Percentiles rank a stretch among this genome's conserved stretches.
phyloP scores from a whole-genome alignment of 202 grass and related monocot genomes.

The Elaeis oleifera region DNA sequence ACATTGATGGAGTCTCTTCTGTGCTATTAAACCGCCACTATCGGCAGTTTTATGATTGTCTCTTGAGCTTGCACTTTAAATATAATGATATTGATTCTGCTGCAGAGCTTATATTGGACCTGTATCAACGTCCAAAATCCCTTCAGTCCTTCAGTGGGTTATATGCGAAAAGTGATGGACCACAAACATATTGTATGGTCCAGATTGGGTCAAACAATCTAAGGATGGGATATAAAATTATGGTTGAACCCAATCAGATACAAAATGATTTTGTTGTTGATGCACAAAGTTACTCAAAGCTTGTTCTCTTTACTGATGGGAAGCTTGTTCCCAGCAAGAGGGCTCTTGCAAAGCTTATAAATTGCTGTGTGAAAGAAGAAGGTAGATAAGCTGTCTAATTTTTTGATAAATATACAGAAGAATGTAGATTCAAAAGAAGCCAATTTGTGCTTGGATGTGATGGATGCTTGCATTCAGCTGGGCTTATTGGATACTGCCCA shows the following conservation, averaged over 20 bases:
- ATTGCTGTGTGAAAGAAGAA: conserved; percentile 57
- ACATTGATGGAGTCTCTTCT: conserved; percentile 33
- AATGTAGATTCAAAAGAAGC: conserved; percentile 9
- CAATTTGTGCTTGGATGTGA: conserved; percentile 38
- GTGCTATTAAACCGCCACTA: conserved; percentile 37
- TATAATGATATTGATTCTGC: conserved; percentile 70
- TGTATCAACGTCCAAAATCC: conserved; percentile 41
- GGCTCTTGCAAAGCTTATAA: conserved; percentile 67
- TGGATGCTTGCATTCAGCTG: conserved; percentile 61
- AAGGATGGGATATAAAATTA: conserved; percentile 54
- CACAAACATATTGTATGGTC: conserved; percentile 41
- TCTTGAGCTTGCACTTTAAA: conserved; percentile 73
- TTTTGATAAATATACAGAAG: conserved; percentile 45
- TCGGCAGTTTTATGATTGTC: conserved; percentile 58
- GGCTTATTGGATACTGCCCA: conserved; percentile 68
- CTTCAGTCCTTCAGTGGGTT: conserved; percentile 4
- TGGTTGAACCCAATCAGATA: conserved; percentile 46
- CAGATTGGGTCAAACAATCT: conserved; percentile 71
- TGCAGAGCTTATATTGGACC: conserved; percentile 46
- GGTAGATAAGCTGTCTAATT: conserved; percentile 36
- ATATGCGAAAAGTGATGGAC: conserved; percentile 11
- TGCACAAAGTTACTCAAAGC: conserved; percentile 19
- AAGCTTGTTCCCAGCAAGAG: conserved; percentile 50
- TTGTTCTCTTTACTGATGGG: conserved; percentile 44
- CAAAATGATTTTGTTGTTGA: conserved; percentile 47